Evolutionary conservation across 2,329 filamentous ascomycete species (phyloP).

Genomic region (Ilyonectria robusta): DNA sequence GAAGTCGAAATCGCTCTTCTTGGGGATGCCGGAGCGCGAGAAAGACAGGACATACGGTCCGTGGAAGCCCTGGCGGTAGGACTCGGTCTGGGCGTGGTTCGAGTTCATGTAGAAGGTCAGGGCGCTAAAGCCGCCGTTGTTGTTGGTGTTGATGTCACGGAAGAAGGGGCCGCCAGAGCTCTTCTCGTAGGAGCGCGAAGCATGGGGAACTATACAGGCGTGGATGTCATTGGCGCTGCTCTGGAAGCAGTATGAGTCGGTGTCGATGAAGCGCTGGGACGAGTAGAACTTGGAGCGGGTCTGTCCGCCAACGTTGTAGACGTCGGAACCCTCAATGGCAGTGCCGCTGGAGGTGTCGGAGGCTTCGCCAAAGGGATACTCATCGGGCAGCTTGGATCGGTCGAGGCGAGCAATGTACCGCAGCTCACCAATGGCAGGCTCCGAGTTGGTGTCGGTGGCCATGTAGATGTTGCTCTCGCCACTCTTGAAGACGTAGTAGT

Average conservation of each 20-base stretch:
- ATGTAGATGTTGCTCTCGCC: slow-evolving; percentile 74
- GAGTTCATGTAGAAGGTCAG: slow-evolving; percentile 81
- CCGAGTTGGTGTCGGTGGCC: slow-evolving; percentile 72
- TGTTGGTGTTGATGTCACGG: slow-evolving; percentile 76
- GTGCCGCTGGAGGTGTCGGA: slow-evolving; percentile 69
- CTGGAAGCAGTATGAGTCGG: slow-evolving; percentile 73
- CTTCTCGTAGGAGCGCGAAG: slow-evolving; percentile 66
- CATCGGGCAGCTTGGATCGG: slow-evolving; percentile 62
- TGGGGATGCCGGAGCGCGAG: slow-evolving; percentile 69
- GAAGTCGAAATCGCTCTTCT: slow-evolving; percentile 62
- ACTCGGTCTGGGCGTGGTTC: slow-evolving; percentile 73
- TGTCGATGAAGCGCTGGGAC: slow-evolving; percentile 78
- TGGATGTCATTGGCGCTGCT: slow-evolving; percentile 63
- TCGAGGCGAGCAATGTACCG: slow-evolving; percentile 75
- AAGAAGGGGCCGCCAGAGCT: slow-evolving; percentile 78
- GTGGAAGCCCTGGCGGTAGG: slow-evolving; percentile 73
- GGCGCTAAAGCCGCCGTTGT: slow-evolving; percentile 68
- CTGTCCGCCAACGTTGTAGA: slow-evolving; percentile 72
- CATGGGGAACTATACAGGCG: slow-evolving; percentile 70
- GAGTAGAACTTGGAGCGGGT: slow-evolving; percentile 81
- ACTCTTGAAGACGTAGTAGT: slow-evolving; percentile 73
- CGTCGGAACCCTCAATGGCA: slow-evolving; percentile 71
- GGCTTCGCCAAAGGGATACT: slow-evolving; percentile 67
- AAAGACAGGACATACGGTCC: slow-evolving; percentile 76
- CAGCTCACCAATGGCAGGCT: slow-evolving; percentile 71